Evolutionary conservation across 1,139 yeast genomes (phyloP).

Genomic region (Lipomyces yarrowii): DNA sequence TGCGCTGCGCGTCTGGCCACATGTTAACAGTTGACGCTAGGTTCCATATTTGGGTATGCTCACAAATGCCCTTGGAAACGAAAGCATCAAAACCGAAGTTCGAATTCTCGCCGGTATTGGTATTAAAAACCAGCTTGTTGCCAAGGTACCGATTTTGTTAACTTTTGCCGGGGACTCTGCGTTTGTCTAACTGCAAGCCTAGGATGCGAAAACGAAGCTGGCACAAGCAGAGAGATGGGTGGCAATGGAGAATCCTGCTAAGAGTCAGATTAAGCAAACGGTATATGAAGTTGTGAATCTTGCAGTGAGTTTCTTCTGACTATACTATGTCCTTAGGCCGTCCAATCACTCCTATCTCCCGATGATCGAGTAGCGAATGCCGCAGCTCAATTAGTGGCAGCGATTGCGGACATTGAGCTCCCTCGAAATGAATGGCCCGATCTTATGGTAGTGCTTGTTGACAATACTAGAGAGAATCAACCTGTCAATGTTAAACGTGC

Average conservation of each 20-base stretch:
- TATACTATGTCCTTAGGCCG: conserved; percentile 43
- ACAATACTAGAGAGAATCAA: conserved; percentile 77
- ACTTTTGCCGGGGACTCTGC: conserved; percentile 38
- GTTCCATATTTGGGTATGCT: conserved; percentile 67
- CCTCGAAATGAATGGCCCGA: conserved; percentile 90
- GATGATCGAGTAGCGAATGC: conserved; percentile 83
- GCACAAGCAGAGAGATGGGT: conserved; percentile 56
- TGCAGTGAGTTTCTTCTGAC: background rate
- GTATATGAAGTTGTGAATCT: conserved; percentile 11
- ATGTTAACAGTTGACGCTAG: conserved; percentile 11
- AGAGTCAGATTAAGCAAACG: conserved; percentile 65
- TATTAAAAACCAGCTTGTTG: conserved; percentile 81
- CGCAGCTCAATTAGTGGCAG: conserved; percentile 93
- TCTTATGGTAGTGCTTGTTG: conserved; percentile 77
- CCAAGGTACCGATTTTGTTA: conserved; percentile 52
- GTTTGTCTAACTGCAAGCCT: conserved; percentile 13
- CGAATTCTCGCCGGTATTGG: conserved; percentile 91
- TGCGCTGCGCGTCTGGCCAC: background rate
- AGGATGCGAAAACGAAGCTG: conserved; percentile 40
- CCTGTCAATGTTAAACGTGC: conserved; percentile 82
- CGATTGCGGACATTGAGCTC: conserved; percentile 91
- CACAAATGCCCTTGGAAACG: conserved; percentile 71
- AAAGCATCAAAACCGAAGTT: conserved; percentile 70
- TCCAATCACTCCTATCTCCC: conserved; percentile 64
- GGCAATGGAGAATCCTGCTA: conserved; percentile 55